Evolutionary conservation across 495 filamentous ascomycete species (phyloP).

Genomic region (Podospora australis): DNA sequence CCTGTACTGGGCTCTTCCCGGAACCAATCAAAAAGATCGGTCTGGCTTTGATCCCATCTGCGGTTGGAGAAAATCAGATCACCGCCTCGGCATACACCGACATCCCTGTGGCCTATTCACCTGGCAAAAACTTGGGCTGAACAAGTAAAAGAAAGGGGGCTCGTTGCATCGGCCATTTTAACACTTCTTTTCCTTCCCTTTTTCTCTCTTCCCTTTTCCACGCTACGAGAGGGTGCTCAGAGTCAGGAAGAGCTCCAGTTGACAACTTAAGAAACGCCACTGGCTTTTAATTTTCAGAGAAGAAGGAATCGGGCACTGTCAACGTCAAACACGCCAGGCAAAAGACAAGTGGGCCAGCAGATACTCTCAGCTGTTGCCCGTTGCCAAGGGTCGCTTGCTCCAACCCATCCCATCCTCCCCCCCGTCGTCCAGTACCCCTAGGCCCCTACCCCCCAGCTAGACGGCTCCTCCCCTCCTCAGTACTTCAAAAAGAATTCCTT

Average conservation of each 20-base stretch:
- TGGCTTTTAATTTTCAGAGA: constrained; percentile 1
- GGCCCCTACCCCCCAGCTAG: too few relatives aligned
- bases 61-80: background rate
- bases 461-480: background rate
- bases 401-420: background rate
- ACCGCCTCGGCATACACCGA: background rate
- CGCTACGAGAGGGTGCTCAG: too few relatives aligned
- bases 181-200: too few relatives aligned
- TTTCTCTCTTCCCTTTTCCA: too few relatives aligned
- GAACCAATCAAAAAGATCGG: background rate
- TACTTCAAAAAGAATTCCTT: background rate
- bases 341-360: constrained; percentile 12
- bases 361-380: constrained; percentile 7
- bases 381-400: constrained; percentile 4
- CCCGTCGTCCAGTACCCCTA: too few relatives aligned
- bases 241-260: too few relatives aligned
- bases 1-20: background rate
- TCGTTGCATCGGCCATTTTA: too few relatives aligned
- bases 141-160: too few relatives aligned
- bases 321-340: background rate
- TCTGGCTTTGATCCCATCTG: background rate
- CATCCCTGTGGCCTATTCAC: too few relatives aligned
- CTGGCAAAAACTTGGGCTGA: too few relatives aligned
- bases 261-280: too few relatives aligned
- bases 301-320: too few relatives aligned